A percentile compares a stretch with the other conserved stretches of the same genome.
Evolutionary conservation across 192 early-diverging fungal genomes (phyloP).

Genomic region (Podila epicladia): DNA sequence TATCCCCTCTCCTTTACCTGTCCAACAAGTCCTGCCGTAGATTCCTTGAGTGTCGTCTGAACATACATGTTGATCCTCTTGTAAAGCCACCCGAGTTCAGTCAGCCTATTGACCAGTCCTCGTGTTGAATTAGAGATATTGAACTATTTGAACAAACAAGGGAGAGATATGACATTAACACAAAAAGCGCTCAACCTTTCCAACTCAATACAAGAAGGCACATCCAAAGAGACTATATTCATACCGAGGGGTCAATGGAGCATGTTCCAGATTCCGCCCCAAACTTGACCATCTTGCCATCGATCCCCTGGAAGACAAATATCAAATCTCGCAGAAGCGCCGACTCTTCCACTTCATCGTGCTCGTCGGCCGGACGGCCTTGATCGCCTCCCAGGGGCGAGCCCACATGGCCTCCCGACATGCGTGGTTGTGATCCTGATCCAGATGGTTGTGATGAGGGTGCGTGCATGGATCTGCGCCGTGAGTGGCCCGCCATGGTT

Average conservation of each 20-base stretch:
- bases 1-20: slow-evolving; percentile 30
- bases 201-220: not conserved
- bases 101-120: slow-evolving; percentile 69
- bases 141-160: slow-evolving; percentile 34
- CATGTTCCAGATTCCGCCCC: slow-evolving; percentile 61
- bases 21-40: slow-evolving; percentile 25
- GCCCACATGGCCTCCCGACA: not conserved
- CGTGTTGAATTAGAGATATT: slow-evolving; percentile 68
- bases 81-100: slow-evolving; percentile 85
- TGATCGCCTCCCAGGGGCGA: slow-evolving; percentile 5
- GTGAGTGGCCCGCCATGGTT: slow-evolving; percentile 12
- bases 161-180: not conserved
- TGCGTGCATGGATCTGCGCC: slow-evolving; percentile 18
- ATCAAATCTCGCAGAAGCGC: slow-evolving; percentile 85
- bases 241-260: slow-evolving; percentile 61
- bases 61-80: slow-evolving; percentile 70
- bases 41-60: slow-evolving; percentile 51
- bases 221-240: not conserved
- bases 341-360: slow-evolving; percentile 62
- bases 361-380: not conserved
- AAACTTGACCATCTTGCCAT: slow-evolving; percentile 85
- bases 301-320: slow-evolving; percentile 94
- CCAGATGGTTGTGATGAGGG: not conserved
- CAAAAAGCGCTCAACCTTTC: not conserved
- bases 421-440: not conserved